Evolutionary conservation across 164 flowering plant genomes (phyloP), one percentile per base, ranked within the genome.

Genomic region (Tetracentron sinense): DNA sequence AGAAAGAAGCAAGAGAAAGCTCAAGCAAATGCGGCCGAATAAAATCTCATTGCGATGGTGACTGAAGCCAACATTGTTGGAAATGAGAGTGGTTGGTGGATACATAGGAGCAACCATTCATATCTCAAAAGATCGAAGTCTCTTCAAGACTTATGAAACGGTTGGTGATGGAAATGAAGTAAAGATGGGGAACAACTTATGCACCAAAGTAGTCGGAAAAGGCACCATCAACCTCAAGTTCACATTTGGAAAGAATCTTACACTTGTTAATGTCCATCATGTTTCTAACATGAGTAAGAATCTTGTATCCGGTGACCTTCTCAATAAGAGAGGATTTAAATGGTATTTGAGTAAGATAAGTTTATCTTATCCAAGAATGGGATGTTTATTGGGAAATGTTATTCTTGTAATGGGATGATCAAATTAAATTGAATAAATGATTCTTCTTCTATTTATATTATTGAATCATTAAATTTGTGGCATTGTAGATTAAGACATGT

Each of bases 301-400:
- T 28, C 21, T 63, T 3, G 56, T 62, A 7, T 64, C 58, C 0
- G 29, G 50, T 55, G 20, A 16, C 28, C 44, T 49, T 10, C 50
- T 30, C 12, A 46, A 62, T 21, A 49, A 50, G 23, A 49, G 28
- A 28, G 55, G 28, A n/a, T 42, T 42, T 27, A 55, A 49, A 28
- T 21, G 29, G 44, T 30, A 0, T 55, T 63, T 23, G 63, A 58
- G 48, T 48, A 42, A 1, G 52, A 63, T 33, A 31, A 58, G 21
- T 51, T 56, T 59, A 35, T 71, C 15, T 46, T 66, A 8, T 31
- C 65, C 11, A 70, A 65, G 30, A 0, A 51, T 46, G 65, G 57
- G 31, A 8, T 10, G 0, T 69, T 47, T 62, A 58, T 69, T 14
- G 68, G 54, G 1, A 57, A 60, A 42, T 31, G 56, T 15, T 66